Evolutionary conservation across 2,329 filamentous ascomycete species (phyloP).

Genomic region (Beauveria australis): DNA sequence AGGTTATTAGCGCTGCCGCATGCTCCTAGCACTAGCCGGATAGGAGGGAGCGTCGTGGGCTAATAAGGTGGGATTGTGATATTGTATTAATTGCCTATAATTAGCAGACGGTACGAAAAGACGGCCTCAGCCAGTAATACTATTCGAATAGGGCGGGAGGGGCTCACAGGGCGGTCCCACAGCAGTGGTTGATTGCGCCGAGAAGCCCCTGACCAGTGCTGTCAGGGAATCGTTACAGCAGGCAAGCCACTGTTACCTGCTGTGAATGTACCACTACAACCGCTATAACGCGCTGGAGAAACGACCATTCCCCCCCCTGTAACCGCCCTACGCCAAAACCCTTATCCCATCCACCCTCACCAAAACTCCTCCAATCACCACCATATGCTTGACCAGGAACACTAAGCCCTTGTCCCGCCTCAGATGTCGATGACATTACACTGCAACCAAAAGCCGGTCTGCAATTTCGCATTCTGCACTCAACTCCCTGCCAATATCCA

Average conservation of each 20-base stretch:
- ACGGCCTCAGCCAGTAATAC: neutral
- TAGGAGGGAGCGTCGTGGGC: neutral
- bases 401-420: neutral
- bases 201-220: neutral
- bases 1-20: neutral
- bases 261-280: neutral
- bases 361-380: neutral
- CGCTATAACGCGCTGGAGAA: neutral
- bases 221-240: neutral
- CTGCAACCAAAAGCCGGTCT: neutral
- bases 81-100: neutral
- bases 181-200: slow-evolving; percentile 3
- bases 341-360: neutral
- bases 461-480: slow-evolving; percentile 1
- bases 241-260: neutral
- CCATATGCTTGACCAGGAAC: neutral
- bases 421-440: slow-evolving; percentile 2
- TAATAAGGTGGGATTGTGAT: neutral
- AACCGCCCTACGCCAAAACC: neutral
- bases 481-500: neutral
- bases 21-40: neutral
- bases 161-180: neutral
- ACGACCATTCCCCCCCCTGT: neutral
- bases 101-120: neutral
- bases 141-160: too few species aligned